Evolutionary conservation across 2,329 filamentous ascomycete species (phyloP).

Genomic region (Botryosphaeria agaves): DNA sequence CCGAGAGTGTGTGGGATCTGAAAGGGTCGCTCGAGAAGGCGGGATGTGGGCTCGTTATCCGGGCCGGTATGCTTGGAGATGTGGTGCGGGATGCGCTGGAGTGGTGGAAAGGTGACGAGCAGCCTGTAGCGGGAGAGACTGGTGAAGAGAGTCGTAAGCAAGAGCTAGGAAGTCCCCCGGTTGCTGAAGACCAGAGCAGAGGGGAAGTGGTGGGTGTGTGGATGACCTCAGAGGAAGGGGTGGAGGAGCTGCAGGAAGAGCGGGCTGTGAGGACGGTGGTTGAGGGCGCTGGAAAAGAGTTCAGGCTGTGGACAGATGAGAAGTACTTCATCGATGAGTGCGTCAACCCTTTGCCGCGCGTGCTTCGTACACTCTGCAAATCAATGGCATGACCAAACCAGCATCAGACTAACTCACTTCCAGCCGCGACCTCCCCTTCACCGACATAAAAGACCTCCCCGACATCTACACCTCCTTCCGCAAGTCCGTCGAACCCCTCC

Average conservation of each 20-base stretch:
- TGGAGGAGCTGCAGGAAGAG: slow-evolving; percentile 53
- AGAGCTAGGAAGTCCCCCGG: slow-evolving; percentile 17
- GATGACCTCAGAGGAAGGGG: slow-evolving; percentile 55
- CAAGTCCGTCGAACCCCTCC: slow-evolving; percentile 54
- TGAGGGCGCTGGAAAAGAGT: slow-evolving; percentile 34
- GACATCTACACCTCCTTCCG: slow-evolving; percentile 62
- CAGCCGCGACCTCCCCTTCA: slow-evolving; percentile 49
- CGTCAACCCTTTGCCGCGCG: slow-evolving; percentile 17
- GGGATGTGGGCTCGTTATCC: slow-evolving; percentile 43
- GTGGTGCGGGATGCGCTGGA: slow-evolving; percentile 41
- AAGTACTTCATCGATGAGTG: slow-evolving; percentile 71
- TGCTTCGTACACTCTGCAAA: neutral
- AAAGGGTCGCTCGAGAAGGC: slow-evolving; percentile 43
- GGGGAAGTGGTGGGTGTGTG: slow-evolving; percentile 45
- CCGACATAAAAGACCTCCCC: slow-evolving; percentile 41
- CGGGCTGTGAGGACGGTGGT: slow-evolving; percentile 35
- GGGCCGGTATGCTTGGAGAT: slow-evolving; percentile 43
- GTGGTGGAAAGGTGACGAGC: slow-evolving; percentile 18
- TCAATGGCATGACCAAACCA: neutral
- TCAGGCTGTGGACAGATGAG: slow-evolving; percentile 53
- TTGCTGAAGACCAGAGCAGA: slow-evolving; percentile 11
- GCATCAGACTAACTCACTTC: neutral
- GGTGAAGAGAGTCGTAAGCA: slow-evolving; percentile 2
- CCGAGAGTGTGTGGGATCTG: slow-evolving; percentile 55
- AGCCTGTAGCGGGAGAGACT: slow-evolving; percentile 4